These are phyloP conservation scores for Ricinus communis DNA, from an alignment of 345 rosid species.

Conservation along the genomic window DNA sequence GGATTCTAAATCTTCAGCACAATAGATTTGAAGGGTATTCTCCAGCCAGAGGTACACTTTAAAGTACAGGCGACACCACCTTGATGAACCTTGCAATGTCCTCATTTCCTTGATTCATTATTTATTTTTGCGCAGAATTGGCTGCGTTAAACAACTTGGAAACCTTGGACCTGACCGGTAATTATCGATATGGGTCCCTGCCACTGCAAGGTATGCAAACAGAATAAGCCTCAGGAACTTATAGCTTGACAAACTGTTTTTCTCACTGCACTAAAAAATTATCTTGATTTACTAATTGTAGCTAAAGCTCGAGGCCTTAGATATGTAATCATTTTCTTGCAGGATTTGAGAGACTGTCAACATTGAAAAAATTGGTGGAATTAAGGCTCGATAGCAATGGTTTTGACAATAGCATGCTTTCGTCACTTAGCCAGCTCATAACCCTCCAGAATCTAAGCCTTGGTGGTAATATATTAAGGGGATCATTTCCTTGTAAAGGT, in stretches of 20 bases:
- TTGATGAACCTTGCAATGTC: background rate
- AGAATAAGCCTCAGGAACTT: background rate
- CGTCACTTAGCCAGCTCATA: no score
- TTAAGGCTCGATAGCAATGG: no score
- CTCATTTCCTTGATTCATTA: background rate
- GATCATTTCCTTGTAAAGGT: background rate
- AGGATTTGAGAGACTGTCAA: no score
- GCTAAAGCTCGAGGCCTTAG: no score
- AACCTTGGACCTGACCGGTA: background rate
- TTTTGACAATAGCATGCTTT: no score
- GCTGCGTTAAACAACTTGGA: background rate
- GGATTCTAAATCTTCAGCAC: background rate
- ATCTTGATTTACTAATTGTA: no score
- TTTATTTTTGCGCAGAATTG: background rate
- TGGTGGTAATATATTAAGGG: background rate
- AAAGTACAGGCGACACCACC: background rate
- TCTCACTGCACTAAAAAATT: no score
- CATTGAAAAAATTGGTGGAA: no score
- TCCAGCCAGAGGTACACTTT: background rate
- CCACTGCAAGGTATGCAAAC: background rate
- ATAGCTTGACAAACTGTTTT: background rate
- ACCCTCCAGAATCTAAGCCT: no score
- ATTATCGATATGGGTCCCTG: background rate
- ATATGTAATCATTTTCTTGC: no score
- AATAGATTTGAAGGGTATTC: background rate